Percentiles rank a stretch among this genome's conserved stretches.
Evolutionary conservation across 2,329 filamentous ascomycete species (phyloP).

Genomic region (Anisogramma anomala): DNA sequence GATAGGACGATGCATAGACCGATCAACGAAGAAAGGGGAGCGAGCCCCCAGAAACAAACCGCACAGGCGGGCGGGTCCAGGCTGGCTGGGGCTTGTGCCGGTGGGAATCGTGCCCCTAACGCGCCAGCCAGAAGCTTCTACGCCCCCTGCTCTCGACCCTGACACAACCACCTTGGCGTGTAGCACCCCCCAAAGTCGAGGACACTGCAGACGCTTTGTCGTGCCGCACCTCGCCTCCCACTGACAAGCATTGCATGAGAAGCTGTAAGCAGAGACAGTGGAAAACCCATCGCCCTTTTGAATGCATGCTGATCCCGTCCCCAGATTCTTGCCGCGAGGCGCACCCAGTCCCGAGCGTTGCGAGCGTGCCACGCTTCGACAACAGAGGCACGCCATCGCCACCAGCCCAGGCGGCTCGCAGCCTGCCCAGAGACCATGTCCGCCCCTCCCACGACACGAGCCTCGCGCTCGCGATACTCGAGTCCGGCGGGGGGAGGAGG

Average conservation of each 20-base stretch:
- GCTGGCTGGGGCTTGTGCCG: no score
- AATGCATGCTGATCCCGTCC: constrained; percentile 3
- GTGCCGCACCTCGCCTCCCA: neutral
- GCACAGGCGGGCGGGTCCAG: no score
- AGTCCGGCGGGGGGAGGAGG: constrained; percentile 29
- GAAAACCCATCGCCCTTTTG: no score
- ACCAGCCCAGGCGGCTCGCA: constrained; percentile 14
- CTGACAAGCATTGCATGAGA: neutral
- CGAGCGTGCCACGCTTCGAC: neutral
- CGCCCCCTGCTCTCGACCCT: neutral
- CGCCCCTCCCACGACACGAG: constrained; percentile 30
- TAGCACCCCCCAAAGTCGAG: neutral
- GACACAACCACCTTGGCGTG: neutral
- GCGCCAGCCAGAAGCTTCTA: no score
- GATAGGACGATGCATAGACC: no score
- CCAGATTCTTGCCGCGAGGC: neutral
- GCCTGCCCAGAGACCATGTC: constrained; percentile 14
- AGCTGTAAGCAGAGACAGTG: constrained; percentile 2
- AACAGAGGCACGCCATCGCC: constrained; percentile 2
- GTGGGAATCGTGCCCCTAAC: no score
- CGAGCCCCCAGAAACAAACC: no score
- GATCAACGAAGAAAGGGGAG: no score
- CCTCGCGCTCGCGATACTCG: constrained; percentile 45
- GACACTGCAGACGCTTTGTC: neutral
- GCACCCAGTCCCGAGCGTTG: neutral